Conservation (phyloP, 2,329 filamentous ascomycete genomes). For the Sarocladium kiliense region DNA sequence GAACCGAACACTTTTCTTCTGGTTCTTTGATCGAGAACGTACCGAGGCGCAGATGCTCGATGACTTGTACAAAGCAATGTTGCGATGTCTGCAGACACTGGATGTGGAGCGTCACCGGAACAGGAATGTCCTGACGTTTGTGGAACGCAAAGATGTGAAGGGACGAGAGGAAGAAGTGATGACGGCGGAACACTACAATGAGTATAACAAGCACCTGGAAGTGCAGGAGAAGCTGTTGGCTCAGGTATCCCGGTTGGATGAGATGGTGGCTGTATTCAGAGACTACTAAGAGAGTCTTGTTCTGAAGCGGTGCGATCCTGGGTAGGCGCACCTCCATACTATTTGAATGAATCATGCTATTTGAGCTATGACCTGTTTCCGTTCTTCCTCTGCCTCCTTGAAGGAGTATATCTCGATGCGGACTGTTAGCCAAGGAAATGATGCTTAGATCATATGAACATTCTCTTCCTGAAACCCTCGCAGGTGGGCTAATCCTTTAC, state of each 20-base stretch:
- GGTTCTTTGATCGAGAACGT: constrained; percentile 79
- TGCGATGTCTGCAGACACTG: constrained; percentile 75
- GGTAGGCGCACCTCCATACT: constrained; percentile 5
- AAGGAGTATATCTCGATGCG: too few relatives aligned
- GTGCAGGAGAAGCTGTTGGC: constrained; percentile 70
- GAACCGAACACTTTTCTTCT: constrained; percentile 81
- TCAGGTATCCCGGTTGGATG: constrained; percentile 77
- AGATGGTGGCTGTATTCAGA: constrained; percentile 74
- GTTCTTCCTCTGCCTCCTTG: too few relatives aligned
- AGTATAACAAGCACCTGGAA: constrained; percentile 53
- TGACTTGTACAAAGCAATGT: constrained; percentile 84
- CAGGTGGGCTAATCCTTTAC: too few relatives aligned
- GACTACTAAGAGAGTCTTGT: constrained; percentile 56
- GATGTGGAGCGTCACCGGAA: constrained; percentile 69
- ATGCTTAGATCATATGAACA: too few relatives aligned
- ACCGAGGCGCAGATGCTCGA: constrained; percentile 68
- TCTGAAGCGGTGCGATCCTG: not conserved
- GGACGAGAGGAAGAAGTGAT: constrained; percentile 79
- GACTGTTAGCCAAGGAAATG: too few relatives aligned
- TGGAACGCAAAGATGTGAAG: constrained; percentile 79
- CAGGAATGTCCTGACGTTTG: constrained; percentile 70
- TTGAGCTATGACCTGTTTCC: not conserved
- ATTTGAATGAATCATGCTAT: not conserved
- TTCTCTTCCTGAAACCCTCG: too few relatives aligned
- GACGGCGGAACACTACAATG: constrained; percentile 64